Conservation (phyloP, 331 rosid species). For the Quercus phellos region DNA sequence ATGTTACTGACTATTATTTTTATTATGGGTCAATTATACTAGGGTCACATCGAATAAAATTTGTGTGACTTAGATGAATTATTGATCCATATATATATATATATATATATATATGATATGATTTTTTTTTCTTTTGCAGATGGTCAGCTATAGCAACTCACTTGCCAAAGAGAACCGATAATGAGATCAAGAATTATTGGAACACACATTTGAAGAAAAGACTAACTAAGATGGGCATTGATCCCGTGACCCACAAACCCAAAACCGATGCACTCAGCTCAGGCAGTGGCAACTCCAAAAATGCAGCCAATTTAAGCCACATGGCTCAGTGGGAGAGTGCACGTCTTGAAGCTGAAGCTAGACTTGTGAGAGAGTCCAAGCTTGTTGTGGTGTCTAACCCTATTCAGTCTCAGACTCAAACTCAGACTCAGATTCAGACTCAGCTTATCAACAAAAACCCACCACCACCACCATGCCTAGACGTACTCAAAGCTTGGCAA, state of each 20-base stretch:
- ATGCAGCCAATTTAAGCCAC: slow-evolving; percentile 46
- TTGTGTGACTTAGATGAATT: too few species aligned
- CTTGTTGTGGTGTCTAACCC: background rate
- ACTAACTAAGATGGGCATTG: slow-evolving; percentile 51
- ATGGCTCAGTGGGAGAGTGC: slow-evolving; percentile 74
- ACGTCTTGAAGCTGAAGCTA: slow-evolving; percentile 58
- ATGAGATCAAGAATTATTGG: slow-evolving; percentile 65
- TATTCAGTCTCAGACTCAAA: background rate
- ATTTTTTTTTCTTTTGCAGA: slow-evolving; percentile 3
- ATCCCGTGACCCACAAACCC: slow-evolving; percentile 56
- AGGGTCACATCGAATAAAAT: too few species aligned
- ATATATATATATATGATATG: too few species aligned
- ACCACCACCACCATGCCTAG: slow-evolving; percentile 32
- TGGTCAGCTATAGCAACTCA: slow-evolving; percentile 58
- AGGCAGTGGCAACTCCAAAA: slow-evolving; percentile 25
- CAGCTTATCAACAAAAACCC: slow-evolving; percentile 16
- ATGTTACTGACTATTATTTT: too few species aligned
- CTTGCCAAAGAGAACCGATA: slow-evolving; percentile 58
- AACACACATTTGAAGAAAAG: slow-evolving; percentile 50
- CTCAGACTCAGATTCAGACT: background rate
- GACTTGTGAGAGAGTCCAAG: slow-evolving; percentile 40
- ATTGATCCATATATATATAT: too few species aligned
- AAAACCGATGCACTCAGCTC: slow-evolving; percentile 20
- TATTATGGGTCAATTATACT: too few species aligned
- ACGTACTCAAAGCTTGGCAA: slow-evolving; percentile 53